These are phyloP conservation scores for Trichosanthes truncata DNA, from an alignment of 306 rosid genomes.

Conservation along the genomic window DNA sequence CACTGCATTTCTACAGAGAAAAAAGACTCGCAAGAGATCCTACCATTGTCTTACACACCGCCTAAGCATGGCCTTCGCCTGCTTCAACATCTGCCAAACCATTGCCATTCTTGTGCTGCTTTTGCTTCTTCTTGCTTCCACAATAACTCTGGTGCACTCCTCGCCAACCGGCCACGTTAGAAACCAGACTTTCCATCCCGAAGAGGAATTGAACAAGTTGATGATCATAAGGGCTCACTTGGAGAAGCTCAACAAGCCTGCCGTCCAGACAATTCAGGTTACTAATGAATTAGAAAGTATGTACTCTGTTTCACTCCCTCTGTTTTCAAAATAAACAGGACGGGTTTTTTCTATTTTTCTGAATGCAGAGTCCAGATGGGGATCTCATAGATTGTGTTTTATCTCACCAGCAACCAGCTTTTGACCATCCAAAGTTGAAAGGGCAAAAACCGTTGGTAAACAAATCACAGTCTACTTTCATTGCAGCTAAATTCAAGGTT, in stretches of 20 bases:
- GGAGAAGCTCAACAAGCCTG: constrained; percentile 13
- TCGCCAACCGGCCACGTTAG: not conserved
- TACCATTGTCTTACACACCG: constrained; percentile 12
- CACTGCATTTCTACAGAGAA: constrained; percentile 29
- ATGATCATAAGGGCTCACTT: constrained; percentile 7
- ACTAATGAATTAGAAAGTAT: not conserved
- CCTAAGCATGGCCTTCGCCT: constrained; percentile 37
- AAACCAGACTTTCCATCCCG: constrained; percentile 13
- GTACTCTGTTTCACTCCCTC: not conserved
- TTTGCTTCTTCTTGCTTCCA: constrained; percentile 5
- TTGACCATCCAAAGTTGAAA: constrained; percentile 73
- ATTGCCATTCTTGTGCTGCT: constrained; percentile 1
- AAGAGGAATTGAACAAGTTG: constrained; percentile 7
- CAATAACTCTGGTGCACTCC: not conserved
- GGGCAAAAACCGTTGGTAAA: constrained; percentile 28
- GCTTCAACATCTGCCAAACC: not conserved
- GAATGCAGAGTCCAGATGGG: constrained; percentile 34
- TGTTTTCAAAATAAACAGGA: not conserved
- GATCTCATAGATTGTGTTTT: constrained; percentile 79
- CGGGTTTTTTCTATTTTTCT: no score
- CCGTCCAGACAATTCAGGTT: constrained; percentile 13
- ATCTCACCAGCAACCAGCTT: constrained; percentile 85
- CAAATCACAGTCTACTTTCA: not conserved
- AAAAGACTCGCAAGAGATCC: constrained; percentile 11
- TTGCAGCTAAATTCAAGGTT: not conserved